Conservation (phyloP, 352 stramenopile genomes). For the Globisporangium spinosum region DNA sequence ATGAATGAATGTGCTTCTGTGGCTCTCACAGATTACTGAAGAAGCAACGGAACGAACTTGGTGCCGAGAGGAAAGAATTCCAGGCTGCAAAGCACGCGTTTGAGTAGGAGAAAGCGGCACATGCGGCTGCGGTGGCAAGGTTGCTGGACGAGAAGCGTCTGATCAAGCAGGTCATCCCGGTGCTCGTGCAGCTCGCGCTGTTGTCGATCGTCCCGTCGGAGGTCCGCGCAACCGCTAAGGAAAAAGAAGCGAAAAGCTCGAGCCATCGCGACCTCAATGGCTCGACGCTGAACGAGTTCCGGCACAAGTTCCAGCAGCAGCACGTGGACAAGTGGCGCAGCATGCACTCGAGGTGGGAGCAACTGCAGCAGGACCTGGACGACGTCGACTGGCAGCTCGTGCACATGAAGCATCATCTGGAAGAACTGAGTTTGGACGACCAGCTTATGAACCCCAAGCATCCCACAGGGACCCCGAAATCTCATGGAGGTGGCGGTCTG, state of each 20-base stretch:
- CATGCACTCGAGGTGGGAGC: constrained; percentile 46
- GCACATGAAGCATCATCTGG: constrained; percentile 50
- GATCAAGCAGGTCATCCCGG: constrained; percentile 38
- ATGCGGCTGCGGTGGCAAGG: constrained; percentile 8
- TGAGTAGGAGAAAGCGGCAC: constrained; percentile 16
- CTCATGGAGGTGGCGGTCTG: not conserved
- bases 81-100: constrained; percentile 22
- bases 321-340: constrained; percentile 36
- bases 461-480: constrained; percentile 7
- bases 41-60: constrained; percentile 38
- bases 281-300: constrained; percentile 23
- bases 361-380: constrained; percentile 40
- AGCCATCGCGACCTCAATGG: not conserved
- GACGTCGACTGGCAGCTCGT: constrained; percentile 62
- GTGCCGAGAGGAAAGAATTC: constrained; percentile 30
- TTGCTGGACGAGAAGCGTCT: constrained; percentile 43
- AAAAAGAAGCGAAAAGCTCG: not conserved
- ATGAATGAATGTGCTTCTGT: not conserved
- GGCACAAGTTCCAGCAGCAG: constrained; percentile 25
- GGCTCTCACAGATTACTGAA: constrained; percentile 29
- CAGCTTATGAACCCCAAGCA: not conserved
- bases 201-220: constrained; percentile 31
- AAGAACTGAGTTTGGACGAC: constrained; percentile 44
- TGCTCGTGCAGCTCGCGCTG: constrained; percentile 46
- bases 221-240: not conserved